These are phyloP conservation scores for Byssothecium circinans DNA, from an alignment of 2,329 filamentous ascomycete genomes.

Conservation along the genomic window DNA sequence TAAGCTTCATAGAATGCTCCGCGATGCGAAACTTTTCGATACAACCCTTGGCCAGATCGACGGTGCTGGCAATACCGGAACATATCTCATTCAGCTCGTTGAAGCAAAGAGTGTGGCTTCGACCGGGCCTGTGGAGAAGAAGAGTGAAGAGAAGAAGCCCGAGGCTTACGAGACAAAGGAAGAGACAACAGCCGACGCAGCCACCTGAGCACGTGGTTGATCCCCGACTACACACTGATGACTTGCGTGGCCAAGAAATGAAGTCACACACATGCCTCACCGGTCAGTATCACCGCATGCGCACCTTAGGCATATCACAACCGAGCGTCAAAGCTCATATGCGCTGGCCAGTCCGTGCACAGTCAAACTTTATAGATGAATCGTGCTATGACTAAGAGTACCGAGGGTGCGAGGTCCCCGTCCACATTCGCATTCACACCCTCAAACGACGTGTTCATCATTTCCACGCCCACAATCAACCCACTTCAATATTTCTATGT, in stretches of 20 bases:
- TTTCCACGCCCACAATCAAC: neutral
- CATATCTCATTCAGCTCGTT: constrained; percentile 67
- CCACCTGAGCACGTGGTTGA: neutral
- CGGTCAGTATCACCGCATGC: no score
- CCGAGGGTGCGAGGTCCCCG: no score
- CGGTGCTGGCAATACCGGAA: constrained; percentile 73
- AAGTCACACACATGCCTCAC: neutral
- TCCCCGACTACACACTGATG: neutral
- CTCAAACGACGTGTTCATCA: neutral
- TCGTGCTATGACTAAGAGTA: neutral
- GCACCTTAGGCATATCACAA: neutral
- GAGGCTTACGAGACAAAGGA: neutral
- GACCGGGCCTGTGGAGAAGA: constrained; percentile 6
- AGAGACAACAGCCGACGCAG: neutral
- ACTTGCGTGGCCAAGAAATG: no score
- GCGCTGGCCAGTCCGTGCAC: neutral
- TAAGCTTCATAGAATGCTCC: constrained; percentile 63
- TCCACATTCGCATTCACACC: neutral
- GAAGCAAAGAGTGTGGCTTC: constrained; percentile 55
- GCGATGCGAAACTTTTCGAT: constrained; percentile 74
- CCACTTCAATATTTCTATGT: neutral
- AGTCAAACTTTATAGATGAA: neutral
- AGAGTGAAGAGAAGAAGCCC: constrained; percentile 1
- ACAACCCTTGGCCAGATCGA: constrained; percentile 74
- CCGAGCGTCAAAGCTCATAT: neutral